phyloP scores from a whole-genome alignment of 345 rosid genomes.

The Clausena lansium region DNA sequence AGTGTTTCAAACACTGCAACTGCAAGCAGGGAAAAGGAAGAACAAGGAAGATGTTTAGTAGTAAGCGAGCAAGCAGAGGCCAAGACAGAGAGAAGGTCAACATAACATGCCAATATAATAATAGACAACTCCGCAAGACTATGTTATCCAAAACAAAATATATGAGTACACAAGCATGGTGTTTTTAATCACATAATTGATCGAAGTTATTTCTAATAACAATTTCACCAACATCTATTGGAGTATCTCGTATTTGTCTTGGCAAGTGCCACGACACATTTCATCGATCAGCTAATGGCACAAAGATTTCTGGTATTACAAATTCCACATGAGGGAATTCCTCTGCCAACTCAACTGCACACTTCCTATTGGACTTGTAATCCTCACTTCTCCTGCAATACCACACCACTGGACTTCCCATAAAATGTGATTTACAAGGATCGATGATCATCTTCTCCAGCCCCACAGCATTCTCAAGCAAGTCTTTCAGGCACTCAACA shows the following conservation, averaged over 20 bases:
- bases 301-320: background rate
- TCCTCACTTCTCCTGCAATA: background rate
- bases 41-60: too few species aligned
- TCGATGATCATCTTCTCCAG: background rate
- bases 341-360: background rate
- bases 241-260: background rate
- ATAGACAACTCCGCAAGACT: too few species aligned
- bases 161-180: background rate
- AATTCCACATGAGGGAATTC: background rate
- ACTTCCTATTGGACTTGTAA: background rate
- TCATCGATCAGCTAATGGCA: background rate
- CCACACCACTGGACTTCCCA: background rate
- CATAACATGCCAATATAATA: too few species aligned
- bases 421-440: background rate
- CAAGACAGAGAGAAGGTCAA: too few species aligned
- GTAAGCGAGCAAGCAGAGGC: too few species aligned
- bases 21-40: too few species aligned
- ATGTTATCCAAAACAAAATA: too few species aligned
- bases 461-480: background rate
- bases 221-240: background rate
- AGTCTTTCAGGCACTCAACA: background rate
- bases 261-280: background rate
- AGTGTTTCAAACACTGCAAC: too few species aligned
- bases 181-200: background rate
- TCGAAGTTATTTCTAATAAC: background rate